phyloP scores from a whole-genome alignment of 2,329 filamentous ascomycete genomes.

The Venturia nashicola region DNA sequence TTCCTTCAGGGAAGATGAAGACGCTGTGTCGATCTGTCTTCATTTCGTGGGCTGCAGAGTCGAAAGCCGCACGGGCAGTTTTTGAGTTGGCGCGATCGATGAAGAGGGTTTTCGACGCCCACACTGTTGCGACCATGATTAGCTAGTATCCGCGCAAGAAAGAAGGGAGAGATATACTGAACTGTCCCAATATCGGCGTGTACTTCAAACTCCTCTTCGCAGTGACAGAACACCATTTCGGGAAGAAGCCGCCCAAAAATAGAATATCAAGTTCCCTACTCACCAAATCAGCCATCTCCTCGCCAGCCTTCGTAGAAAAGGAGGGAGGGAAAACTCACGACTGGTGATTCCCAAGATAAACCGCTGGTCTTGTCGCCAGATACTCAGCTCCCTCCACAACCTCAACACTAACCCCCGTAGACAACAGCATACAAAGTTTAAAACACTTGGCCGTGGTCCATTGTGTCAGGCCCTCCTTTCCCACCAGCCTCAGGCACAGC shows the following conservation, averaged over 20 bases:
- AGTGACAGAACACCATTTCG: constrained; percentile 82
- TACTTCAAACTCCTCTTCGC: constrained; percentile 76
- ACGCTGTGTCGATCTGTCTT: constrained; percentile 52
- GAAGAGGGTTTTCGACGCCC: constrained; percentile 79
- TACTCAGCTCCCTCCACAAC: constrained; percentile 43
- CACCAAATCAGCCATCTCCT: constrained; percentile 3
- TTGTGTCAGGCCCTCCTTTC: constrained; percentile 62
- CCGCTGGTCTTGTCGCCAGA: constrained; percentile 51
- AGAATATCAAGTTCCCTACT: constrained; percentile 73
- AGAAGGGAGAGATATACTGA: constrained; percentile 40
- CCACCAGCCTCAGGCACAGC: constrained; percentile 2
- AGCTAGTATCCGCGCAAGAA: background rate
- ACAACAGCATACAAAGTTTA: constrained; percentile 62
- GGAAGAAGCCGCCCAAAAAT: constrained; percentile 81
- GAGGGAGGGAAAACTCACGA: constrained; percentile 32
- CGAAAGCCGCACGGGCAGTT: constrained; percentile 75
- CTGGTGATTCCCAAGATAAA: constrained; percentile 94
- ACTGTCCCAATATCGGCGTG: constrained; percentile 84
- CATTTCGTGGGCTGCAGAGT: constrained; percentile 72
- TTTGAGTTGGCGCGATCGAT: constrained; percentile 81
- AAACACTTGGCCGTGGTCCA: constrained; percentile 74
- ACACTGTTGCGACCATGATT: constrained; percentile 26
- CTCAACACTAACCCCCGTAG: constrained; percentile 66
- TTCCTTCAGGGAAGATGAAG: constrained; percentile 87
- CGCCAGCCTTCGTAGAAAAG: background rate